Conservation (phyloP, 148 eudicot species). For the Tetragonia tetragonoides region DNA sequence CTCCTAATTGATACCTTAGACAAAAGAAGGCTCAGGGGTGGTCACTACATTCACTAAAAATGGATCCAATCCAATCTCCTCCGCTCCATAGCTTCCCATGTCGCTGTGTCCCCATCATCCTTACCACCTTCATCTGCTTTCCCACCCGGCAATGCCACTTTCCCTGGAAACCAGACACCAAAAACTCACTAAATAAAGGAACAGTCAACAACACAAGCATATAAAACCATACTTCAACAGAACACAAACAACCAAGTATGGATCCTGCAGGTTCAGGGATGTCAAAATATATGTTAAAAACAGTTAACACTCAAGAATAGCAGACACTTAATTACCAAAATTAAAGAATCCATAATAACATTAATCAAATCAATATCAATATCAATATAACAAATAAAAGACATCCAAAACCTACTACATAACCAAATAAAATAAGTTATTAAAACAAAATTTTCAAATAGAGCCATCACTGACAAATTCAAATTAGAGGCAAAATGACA, state of each 20-base stretch:
- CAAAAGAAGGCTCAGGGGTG: conserved; percentile 79
- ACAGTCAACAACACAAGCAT: neutral
- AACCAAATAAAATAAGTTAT: too few species aligned
- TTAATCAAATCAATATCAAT: too few species aligned
- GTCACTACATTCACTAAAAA: conserved; percentile 73
- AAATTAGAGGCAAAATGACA: too few species aligned
- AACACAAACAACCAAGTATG: neutral
- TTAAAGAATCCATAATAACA: neutral
- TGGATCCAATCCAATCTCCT: conserved; percentile 95
- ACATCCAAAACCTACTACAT: too few species aligned
- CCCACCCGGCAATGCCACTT: conserved; percentile 95
- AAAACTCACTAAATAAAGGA: conserved; percentile 9
- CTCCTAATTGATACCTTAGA: conserved; percentile 59
- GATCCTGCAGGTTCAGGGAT: neutral
- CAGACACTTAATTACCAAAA: neutral
- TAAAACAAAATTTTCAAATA: too few species aligned
- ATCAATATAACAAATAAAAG: too few species aligned
- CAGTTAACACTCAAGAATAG: neutral
- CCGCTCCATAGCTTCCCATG: conserved; percentile 85
- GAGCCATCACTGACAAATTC: too few species aligned
- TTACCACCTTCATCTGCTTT: conserved; percentile 77
- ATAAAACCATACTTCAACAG: too few species aligned
- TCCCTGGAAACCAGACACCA: conserved; percentile 54
- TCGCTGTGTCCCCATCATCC: conserved; percentile 71
- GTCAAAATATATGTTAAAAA: too few species aligned